Conservation (phyloP, 768 basidiomycete species). For the Leccinum truebloodii region DNA sequence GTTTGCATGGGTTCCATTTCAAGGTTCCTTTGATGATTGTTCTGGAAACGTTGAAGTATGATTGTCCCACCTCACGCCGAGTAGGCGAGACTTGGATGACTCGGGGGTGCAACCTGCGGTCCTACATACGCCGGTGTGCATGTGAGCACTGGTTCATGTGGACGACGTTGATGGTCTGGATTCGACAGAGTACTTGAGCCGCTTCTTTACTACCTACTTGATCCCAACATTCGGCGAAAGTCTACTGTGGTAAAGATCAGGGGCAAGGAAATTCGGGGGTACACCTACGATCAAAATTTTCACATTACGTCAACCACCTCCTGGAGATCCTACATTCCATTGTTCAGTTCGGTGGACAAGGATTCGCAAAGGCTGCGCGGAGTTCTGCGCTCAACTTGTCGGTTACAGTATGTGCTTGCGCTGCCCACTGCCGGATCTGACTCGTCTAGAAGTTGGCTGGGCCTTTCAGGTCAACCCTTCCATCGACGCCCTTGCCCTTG, state of each 20-base stretch:
- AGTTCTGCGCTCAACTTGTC: slow-evolving; percentile 19
- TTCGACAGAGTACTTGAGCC: slow-evolving; percentile 84
- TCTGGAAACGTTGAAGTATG: slow-evolving; percentile 76
- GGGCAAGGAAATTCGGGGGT: slow-evolving; percentile 67
- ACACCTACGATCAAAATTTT: slow-evolving; percentile 69
- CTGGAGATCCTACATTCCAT: slow-evolving; percentile 80
- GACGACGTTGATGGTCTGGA: background rate
- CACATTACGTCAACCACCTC: slow-evolving; percentile 68
- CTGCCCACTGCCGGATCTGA: too few relatives aligned
- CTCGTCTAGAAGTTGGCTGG: too few relatives aligned
- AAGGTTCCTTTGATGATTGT: slow-evolving; percentile 87
- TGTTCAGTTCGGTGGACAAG: slow-evolving; percentile 86
- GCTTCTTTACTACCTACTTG: slow-evolving; percentile 73
- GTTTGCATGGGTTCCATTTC: slow-evolving; percentile 79
- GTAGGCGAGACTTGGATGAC: slow-evolving; percentile 96
- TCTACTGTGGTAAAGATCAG: slow-evolving; percentile 52
- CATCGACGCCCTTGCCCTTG: too few relatives aligned
- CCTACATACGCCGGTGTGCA: slow-evolving; percentile 74
- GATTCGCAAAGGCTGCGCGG: slow-evolving; percentile 75
- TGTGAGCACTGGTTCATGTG: background rate
- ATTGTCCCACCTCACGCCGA: slow-evolving; percentile 71
- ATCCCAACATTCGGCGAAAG: slow-evolving; percentile 61
- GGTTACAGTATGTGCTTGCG: too few relatives aligned
- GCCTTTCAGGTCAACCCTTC: too few relatives aligned
- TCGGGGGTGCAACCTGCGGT: slow-evolving; percentile 75